phyloP scores from a whole-genome alignment of 768 basidiomycete genomes.

The Phylloporus rhodoxanthus region DNA sequence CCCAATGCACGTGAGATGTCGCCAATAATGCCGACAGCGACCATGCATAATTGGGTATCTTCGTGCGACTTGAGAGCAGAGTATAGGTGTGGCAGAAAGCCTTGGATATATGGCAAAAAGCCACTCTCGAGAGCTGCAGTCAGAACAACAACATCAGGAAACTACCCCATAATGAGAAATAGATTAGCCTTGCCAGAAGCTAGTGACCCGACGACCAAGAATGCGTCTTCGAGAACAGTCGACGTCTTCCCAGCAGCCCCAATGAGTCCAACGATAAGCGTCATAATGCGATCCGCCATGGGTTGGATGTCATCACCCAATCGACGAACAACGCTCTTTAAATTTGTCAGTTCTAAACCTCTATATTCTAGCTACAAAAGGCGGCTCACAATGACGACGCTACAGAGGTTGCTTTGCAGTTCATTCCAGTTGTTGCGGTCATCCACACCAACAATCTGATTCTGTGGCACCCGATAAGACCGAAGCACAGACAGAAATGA shows the following conservation, averaged over 20 bases:
- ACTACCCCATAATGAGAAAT: not conserved
- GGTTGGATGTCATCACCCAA: conserved; percentile 78
- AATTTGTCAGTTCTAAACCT: conserved; percentile 2
- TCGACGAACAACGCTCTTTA: conserved; percentile 79
- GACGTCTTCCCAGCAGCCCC: conserved; percentile 86
- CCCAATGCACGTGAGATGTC: conserved; percentile 95
- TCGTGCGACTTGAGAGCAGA: conserved; percentile 89
- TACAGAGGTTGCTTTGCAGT: conserved; percentile 91
- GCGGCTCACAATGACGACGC: conserved; percentile 71
- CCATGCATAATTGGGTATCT: conserved; percentile 92
- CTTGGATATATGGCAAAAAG: conserved; percentile 78
- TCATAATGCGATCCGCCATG: conserved; percentile 93
- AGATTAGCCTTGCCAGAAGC: conserved; percentile 50
- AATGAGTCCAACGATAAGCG: conserved; percentile 77
- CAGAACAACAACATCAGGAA: conserved; percentile 2
- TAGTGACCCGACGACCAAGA: conserved; percentile 87
- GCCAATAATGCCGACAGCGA: conserved; percentile 92
- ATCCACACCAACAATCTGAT: conserved; percentile 90
- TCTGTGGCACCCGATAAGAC: conserved; percentile 37
- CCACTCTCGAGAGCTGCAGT: conserved; percentile 61
- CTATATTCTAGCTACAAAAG: not conserved
- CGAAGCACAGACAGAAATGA: not conserved
- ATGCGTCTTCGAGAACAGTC: conserved; percentile 93
- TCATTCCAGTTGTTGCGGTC: conserved; percentile 99
- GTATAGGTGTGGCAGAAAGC: conserved; percentile 82